phyloP scores from a whole-genome alignment of 2,329 filamentous ascomycete species.

The Cadophora sp. region DNA sequence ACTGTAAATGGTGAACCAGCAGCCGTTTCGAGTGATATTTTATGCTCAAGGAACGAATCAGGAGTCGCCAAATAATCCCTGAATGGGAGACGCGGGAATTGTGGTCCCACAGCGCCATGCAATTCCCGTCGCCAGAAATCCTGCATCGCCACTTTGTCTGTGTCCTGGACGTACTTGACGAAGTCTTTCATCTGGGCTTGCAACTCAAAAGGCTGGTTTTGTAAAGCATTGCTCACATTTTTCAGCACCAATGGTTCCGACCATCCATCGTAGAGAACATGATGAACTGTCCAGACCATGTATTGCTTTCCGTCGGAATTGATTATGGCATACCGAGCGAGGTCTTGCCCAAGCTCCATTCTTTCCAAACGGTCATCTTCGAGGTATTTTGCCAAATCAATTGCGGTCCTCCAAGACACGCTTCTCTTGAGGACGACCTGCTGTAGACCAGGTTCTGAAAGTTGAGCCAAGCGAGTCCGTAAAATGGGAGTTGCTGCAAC shows the following conservation, averaged over 20 bases:
- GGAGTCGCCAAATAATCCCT: constrained; percentile 52
- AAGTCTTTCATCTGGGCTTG: constrained; percentile 53
- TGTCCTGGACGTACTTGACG: constrained; percentile 53
- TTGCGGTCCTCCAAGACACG: constrained; percentile 33
- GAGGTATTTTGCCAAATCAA: constrained; percentile 36
- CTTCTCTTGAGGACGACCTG: constrained; percentile 36
- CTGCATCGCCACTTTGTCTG: constrained; percentile 43
- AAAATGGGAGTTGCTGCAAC: constrained; percentile 43
- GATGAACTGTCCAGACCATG: constrained; percentile 62
- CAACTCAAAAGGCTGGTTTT: constrained; percentile 33
- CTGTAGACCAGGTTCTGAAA: constrained; percentile 39
- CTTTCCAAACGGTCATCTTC: constrained; percentile 29
- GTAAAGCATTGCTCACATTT: constrained; percentile 37
- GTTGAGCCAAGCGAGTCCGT: constrained; percentile 45
- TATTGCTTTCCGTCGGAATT: constrained; percentile 39
- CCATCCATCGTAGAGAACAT: constrained; percentile 64
- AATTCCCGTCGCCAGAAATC: constrained; percentile 56
- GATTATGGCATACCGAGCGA: constrained; percentile 37
- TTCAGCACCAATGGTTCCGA: constrained; percentile 45
- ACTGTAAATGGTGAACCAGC: constrained; percentile 30
- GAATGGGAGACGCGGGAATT: constrained; percentile 57
- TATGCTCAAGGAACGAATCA: constrained; percentile 52
- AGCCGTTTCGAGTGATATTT: constrained; percentile 37
- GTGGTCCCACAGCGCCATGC: constrained; percentile 51
- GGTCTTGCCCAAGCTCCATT: constrained; percentile 40